Percentiles rank a stretch among this genome's conserved stretches.
These are phyloP conservation scores for Zygoascus biomembranicola DNA, from an alignment of 805 yeast species.

Conservation along the genomic window DNA sequence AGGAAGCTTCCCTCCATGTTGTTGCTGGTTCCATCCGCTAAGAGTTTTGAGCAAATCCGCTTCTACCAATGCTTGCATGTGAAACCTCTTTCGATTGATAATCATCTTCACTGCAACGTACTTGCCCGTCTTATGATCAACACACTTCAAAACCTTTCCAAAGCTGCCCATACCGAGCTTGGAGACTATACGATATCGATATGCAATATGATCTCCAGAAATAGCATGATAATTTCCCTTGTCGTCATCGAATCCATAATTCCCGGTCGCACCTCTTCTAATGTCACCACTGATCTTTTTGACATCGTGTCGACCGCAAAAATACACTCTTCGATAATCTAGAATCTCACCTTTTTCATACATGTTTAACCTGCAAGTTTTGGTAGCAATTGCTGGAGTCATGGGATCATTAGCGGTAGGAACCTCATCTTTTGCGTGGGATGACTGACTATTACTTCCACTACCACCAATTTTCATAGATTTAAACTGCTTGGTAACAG, in stretches of 20 bases:
- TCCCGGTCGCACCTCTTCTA: conserved; percentile 25
- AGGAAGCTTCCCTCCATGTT: conserved; percentile 27
- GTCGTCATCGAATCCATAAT: conserved; percentile 67
- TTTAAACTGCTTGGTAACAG: conserved; percentile 5
- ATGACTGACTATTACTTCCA: background rate
- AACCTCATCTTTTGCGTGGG: conserved; percentile 1
- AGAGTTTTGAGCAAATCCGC: conserved; percentile 56
- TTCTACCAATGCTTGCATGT: conserved; percentile 70
- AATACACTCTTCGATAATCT: conserved; percentile 43
- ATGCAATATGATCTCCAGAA: conserved; percentile 65
- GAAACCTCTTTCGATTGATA: conserved; percentile 64
- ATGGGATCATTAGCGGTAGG: conserved; percentile 7
- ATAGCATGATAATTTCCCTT: conserved; percentile 51
- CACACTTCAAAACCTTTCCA: conserved; percentile 66
- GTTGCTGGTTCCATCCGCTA: conserved; percentile 17
- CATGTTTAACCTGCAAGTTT: conserved; percentile 30
- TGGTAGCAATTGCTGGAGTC: conserved; percentile 18
- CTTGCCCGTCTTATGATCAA: conserved; percentile 52
- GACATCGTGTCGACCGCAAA: conserved; percentile 34
- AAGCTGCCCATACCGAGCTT: conserved; percentile 72
- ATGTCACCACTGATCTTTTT: conserved; percentile 18
- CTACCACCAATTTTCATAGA: background rate
- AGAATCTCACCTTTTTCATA: conserved; percentile 57
- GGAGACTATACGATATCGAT: conserved; percentile 54
- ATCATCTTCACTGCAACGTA: conserved; percentile 70